Percentiles rank a stretch among this genome's conserved stretches.
phyloP scores from a whole-genome alignment of 805 yeast genomes.

The Cyberlindnera nakhonratchasimensis region DNA sequence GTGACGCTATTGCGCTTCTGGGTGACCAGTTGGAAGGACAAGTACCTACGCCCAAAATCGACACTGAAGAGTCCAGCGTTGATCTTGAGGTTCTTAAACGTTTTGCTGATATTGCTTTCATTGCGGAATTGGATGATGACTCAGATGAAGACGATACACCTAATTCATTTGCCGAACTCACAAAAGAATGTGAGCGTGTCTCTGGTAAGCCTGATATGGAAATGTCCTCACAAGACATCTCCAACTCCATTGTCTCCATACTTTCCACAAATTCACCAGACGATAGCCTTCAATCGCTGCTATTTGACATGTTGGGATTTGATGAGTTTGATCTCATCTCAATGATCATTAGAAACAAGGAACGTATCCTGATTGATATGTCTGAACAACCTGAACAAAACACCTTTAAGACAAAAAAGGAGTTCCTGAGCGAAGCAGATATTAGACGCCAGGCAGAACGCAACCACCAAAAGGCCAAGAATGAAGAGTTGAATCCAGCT shows the following conservation, averaged over 20 bases:
- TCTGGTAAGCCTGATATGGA: slow-evolving; percentile 31
- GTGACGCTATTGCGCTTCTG: slow-evolving; percentile 38
- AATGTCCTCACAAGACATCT: slow-evolving; percentile 32
- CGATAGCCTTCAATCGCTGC: slow-evolving; percentile 62
- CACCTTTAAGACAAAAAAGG: slow-evolving; percentile 24
- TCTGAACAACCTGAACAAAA: slow-evolving; percentile 18
- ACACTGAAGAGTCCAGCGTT: slow-evolving; percentile 36
- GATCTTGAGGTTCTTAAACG: slow-evolving; percentile 34
- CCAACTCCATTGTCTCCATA: slow-evolving; percentile 30
- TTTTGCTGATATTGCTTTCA: slow-evolving; percentile 31
- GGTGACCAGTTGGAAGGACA: slow-evolving; percentile 25
- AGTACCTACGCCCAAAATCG: slow-evolving; percentile 36
- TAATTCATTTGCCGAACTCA: slow-evolving; percentile 21
- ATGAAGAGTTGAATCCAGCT: slow-evolving; percentile 46
- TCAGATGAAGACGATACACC: slow-evolving; percentile 12
- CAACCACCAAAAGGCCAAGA: slow-evolving; percentile 48
- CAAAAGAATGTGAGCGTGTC: slow-evolving; percentile 29
- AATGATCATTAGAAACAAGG: slow-evolving; percentile 48
- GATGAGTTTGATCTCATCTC: slow-evolving; percentile 82
- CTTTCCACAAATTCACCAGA: slow-evolving; percentile 40
- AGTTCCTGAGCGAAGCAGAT: slow-evolving; percentile 50
- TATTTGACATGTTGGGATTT: slow-evolving; percentile 81
- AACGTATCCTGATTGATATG: slow-evolving; percentile 26
- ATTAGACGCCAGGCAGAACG: slow-evolving; percentile 49
- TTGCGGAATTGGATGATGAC: slow-evolving; percentile 19